Conservation (phyloP, 2,329 filamentous ascomycete species). For the Magnaporthiopsis rhizophila region DNA sequence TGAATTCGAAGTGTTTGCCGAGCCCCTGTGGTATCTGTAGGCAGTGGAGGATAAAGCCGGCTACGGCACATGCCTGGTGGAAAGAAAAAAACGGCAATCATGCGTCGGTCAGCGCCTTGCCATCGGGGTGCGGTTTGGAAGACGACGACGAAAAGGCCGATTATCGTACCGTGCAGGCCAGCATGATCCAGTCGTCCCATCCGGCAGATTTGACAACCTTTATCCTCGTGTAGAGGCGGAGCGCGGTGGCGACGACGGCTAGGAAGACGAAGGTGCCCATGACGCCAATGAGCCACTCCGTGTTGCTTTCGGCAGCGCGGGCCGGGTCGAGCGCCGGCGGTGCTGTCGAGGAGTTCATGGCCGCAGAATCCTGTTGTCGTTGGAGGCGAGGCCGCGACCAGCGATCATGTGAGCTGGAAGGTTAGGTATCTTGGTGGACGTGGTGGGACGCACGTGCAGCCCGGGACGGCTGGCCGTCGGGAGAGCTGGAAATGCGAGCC, state of each 20-base stretch:
- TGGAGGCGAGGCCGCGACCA: too few species aligned
- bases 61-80: neutral
- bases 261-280: conserved; percentile 1
- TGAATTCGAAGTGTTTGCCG: conserved; percentile 5
- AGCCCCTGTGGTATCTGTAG: neutral
- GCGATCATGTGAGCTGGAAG: neutral
- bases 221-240: conserved; percentile 2
- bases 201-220: neutral
- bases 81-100: too few species aligned
- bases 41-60: conserved; percentile 1
- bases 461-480: too few species aligned
- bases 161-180: neutral
- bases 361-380: neutral
- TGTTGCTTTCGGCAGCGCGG: conserved; percentile 4
- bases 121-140: too few species aligned
- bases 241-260: neutral
- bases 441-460: neutral
- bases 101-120: neutral
- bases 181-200: conserved; percentile 3
- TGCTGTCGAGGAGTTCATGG: neutral
- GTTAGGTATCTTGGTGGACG: neutral
- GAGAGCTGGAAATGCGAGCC: too few species aligned
- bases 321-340: neutral
- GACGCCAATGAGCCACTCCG: conserved; percentile 3
- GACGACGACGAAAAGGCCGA: too few species aligned